Percentiles rank a stretch among this genome's conserved stretches.
These are phyloP conservation scores for Xylaria curta DNA, from an alignment of 495 filamentous ascomycete species.

Conservation along the genomic window DNA sequence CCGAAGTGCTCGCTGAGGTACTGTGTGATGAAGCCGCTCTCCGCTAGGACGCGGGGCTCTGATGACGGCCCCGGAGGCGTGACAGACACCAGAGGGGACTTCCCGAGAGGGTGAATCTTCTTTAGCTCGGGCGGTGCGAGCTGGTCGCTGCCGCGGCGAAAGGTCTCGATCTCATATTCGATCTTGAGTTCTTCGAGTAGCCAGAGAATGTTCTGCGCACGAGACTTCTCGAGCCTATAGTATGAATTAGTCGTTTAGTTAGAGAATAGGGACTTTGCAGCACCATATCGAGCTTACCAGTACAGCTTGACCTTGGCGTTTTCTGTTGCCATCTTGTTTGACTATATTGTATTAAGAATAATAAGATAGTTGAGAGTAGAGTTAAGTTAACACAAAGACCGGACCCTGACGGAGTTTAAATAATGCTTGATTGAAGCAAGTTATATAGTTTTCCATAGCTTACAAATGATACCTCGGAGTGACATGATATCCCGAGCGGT, in stretches of 20 bases:
- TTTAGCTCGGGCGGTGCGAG: conserved; percentile 76
- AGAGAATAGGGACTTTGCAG: not conserved
- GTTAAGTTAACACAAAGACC: not conserved
- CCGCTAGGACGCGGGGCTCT: conserved; percentile 73
- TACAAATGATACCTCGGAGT: not conserved
- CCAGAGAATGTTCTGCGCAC: conserved; percentile 87
- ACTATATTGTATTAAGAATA: not conserved
- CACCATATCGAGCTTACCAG: conserved; percentile 61
- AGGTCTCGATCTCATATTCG: conserved; percentile 76
- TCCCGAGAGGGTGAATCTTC: conserved; percentile 83
- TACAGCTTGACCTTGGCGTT: conserved; percentile 74
- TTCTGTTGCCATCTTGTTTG: conserved; percentile 35
- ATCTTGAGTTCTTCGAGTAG: conserved; percentile 85
- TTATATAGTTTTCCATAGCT: not conserved
- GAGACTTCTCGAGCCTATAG: conserved; percentile 74
- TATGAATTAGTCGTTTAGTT: conserved; percentile 23
- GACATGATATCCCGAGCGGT: not conserved
- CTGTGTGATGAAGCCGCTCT: conserved; percentile 79
- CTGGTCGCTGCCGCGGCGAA: conserved; percentile 63
- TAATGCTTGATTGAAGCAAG: not conserved
- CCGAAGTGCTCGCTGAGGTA: conserved; percentile 79
- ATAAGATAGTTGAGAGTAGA: not conserved
- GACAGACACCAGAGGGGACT: conserved; percentile 76
- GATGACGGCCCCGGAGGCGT: conserved; percentile 39
- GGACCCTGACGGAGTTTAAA: not conserved